Base-by-base conservation (phyloP, 441 rosid genomes). In the Hura crepitans region DNA sequence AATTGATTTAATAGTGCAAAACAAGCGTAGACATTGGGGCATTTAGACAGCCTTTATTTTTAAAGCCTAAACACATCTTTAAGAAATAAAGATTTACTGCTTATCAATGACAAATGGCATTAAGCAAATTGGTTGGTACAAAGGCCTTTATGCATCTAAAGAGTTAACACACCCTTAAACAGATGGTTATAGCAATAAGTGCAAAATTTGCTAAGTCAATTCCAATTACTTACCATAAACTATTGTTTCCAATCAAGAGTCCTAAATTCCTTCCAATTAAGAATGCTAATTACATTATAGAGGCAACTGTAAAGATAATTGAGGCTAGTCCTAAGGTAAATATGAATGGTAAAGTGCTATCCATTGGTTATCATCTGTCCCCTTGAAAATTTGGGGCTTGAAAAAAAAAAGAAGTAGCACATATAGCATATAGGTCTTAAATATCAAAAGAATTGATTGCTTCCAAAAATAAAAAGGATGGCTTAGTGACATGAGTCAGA, bases 301-400 rank as follows among this genome's bases (percentile, higher is more conserved):
- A 90, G 85, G 86, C 91, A 31, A 89, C 96, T 74, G 82, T 91
- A 18, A 92, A 81, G 81, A 89, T 95, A 71, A 89, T 90, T 18
- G 92, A 86, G 30, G 82, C 86, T 18, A 87, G 85, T 76, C 87
- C 97, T 25, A 78, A 74, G 71, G 69, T 68, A 72, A 66, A 64
- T 76, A 72, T 78, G 25, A 86, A 69, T 59, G 25, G 72, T 58
- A 84, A 75, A 66, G 51, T 78, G 65, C 63, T 84, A 35, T 79
- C 81, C 4, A 74, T 77, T 47, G 79, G 27, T 79, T 87, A 51
- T 69, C 90, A 53, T 84, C 97, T 20, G 84, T 81, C 81, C 97
- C 97, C 45, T 66, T 90, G 81, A 90, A 84, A 73, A 84, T 89
- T 59, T 81, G 65, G 80, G 91, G 86, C 77, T 78, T 90, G 87